Evolutionary conservation across 106 monocot genomes (phyloP), one percentile per base, ranked within the genome.

Genomic region (Dioscorea dumetorum): DNA sequence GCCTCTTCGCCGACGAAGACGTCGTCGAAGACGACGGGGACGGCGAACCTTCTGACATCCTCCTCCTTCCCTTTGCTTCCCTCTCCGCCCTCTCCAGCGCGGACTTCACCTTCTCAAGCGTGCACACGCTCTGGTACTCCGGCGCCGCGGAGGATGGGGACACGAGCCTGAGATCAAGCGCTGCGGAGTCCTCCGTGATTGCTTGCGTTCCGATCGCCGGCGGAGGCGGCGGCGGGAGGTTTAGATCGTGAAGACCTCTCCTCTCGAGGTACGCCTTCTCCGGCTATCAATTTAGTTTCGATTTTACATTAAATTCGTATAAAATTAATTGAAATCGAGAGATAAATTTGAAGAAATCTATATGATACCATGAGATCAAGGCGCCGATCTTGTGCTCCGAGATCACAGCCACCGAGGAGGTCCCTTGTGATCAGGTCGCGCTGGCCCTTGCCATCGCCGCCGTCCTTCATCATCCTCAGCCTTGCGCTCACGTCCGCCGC

Each of bases 61-160:
- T 6, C 10, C 41, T 41, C 41, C 41, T 18, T 24, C 58, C 41
- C 31, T 22, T 57, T 19, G 51, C 51, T 49, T 65, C 67, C 14
- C 60, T 67, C 34, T 49, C 53, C 1, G 78, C 81, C 20, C 91
- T 74, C 64, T 91, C 87, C 22, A 91, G 82, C 15, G 91, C 91
- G 16, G 64, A 77, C 60, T 70, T 82, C 24, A 91, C 87, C 70
- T 80, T 91, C 70, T 91, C 87, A 11, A 87, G 73, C 17, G 87
- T 87, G 78, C 84, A 84, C 18, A 91, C 91, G 80, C 84, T 91
- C 58, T 77, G 84, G 82, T 83, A 81, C 49, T 61, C 70, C 41
- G 41, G 41, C 41, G 41, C 41, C 41, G 41, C 41, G 41, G 41
- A 41, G 22, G 79, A 74, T 5, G 66, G 24, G 9, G 77, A 53